Evolutionary conservation across 2,329 filamentous ascomycete species (phyloP).

Genomic region (Penicillium sclerotigenum): DNA sequence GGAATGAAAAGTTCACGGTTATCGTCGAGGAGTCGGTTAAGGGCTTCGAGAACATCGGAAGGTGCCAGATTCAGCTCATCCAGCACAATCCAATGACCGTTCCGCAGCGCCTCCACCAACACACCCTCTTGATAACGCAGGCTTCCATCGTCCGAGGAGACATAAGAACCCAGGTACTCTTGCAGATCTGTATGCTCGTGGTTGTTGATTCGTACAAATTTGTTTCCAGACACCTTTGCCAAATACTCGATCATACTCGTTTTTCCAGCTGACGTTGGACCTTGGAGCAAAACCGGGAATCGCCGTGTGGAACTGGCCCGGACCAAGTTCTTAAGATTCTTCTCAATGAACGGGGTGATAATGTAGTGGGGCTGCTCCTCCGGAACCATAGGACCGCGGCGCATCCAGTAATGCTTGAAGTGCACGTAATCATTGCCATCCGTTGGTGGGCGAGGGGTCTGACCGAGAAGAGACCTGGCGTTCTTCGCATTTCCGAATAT

Average conservation of each 20-base stretch:
- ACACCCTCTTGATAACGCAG: slow-evolving; percentile 90
- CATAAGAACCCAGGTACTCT: slow-evolving; percentile 93
- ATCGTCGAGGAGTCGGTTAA: slow-evolving; percentile 93
- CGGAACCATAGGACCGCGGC: slow-evolving; percentile 65
- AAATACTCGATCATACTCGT: slow-evolving; percentile 99
- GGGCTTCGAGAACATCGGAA: slow-evolving; percentile 91
- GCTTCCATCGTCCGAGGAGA: slow-evolving; percentile 80
- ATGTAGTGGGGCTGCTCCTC: slow-evolving; percentile 87
- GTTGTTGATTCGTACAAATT: slow-evolving; percentile 98
- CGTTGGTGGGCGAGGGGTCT: slow-evolving; percentile 71
- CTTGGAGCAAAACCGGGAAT: slow-evolving; percentile 93
- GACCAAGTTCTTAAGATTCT: slow-evolving; percentile 91
- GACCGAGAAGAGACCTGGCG: slow-evolving; percentile 69
- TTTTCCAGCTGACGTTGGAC: slow-evolving; percentile 94
- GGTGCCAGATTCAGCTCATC: slow-evolving; percentile 97
- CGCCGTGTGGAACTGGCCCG: slow-evolving; percentile 86
- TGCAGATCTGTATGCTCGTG: slow-evolving; percentile 98
- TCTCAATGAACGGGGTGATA: slow-evolving; percentile 89
- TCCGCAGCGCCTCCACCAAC: slow-evolving; percentile 83
- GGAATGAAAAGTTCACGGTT: slow-evolving; percentile 94
- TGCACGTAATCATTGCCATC: slow-evolving; percentile 77
- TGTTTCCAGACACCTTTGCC: slow-evolving; percentile 93
- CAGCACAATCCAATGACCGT: slow-evolving; percentile 96
- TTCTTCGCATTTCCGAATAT: slow-evolving; percentile 70
- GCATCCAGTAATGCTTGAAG: slow-evolving; percentile 89